phyloP scores from a whole-genome alignment of 2,329 filamentous ascomycete genomes.

The Atkinsonella texensis region DNA sequence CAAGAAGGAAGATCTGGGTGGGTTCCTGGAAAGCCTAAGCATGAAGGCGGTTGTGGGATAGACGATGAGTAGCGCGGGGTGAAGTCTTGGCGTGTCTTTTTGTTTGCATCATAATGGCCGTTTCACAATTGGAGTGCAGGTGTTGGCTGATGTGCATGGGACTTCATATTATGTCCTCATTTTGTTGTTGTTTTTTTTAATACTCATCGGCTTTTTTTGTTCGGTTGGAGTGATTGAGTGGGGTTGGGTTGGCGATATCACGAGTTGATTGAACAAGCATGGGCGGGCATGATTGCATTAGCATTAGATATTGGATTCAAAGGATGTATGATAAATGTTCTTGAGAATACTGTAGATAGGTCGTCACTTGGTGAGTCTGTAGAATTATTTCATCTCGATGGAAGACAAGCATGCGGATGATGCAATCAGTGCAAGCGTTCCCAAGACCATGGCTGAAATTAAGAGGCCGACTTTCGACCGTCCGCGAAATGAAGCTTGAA shows the following conservation, averaged over 20 bases:
- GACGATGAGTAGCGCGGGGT: neutral
- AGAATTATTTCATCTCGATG: no score
- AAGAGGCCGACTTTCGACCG: no score
- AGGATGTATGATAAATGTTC: slow-evolving; percentile 1
- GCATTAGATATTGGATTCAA: neutral
- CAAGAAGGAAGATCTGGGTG: slow-evolving; percentile 84
- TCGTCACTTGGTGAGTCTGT: neutral
- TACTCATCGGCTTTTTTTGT: neutral
- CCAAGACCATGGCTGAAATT: no score
- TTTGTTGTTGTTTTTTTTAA: neutral
- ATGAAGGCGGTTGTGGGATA: slow-evolving; percentile 73
- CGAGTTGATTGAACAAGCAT: neutral
- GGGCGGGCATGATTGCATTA: neutral
- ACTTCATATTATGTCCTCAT: neutral
- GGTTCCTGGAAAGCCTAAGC: slow-evolving; percentile 84
- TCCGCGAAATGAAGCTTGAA: no score
- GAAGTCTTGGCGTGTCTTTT: neutral
- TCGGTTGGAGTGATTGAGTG: neutral
- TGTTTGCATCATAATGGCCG: neutral
- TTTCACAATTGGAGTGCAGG: neutral
- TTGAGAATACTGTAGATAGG: neutral
- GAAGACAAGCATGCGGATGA: no score
- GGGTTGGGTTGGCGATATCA: neutral
- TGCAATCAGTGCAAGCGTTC: no score
- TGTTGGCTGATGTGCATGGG: neutral